A percentile compares a stretch with the other conserved stretches of the same genome.
Conservation (phyloP, 106 monocot species). For the Chionographis japonica region DNA sequence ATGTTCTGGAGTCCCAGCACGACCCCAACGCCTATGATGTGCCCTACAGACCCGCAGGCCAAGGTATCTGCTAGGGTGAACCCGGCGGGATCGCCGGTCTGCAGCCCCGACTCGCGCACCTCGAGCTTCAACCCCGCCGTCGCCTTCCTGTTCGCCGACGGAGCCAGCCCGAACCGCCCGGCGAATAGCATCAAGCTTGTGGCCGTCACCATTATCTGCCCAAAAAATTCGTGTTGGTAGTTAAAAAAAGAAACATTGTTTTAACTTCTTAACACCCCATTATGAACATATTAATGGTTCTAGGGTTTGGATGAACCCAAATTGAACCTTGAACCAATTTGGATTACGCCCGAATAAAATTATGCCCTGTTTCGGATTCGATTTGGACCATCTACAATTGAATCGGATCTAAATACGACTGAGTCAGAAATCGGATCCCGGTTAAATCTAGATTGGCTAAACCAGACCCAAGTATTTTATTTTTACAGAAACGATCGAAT, state of each 20-base stretch:
- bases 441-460: too few species aligned
- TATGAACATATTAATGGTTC: too few species aligned
- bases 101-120: constrained; percentile 84
- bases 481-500: too few species aligned
- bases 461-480: too few species aligned
- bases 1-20: constrained; percentile 87
- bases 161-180: constrained; percentile 83
- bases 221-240: neutral
- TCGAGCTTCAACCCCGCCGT: constrained; percentile 94
- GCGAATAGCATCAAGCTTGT: constrained; percentile 91
- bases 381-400: too few species aligned
- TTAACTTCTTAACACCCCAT: neutral
- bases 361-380: too few species aligned
- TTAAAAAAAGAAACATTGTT: neutral
- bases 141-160: constrained; percentile 88
- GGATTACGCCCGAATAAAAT: too few species aligned
- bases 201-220: constrained; percentile 83
- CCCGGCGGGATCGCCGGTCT: constrained; percentile 97
- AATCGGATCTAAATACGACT: too few species aligned
- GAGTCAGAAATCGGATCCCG: too few species aligned
- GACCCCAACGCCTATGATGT: constrained; percentile 80
- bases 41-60: constrained; percentile 81
- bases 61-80: constrained; percentile 94
- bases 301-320: too few species aligned
- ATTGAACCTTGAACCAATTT: too few species aligned